Evolutionary conservation across 305 asterid genomes (phyloP), one percentile per base, ranked within the genome.

Genomic region (Andrographis paniculata): DNA sequence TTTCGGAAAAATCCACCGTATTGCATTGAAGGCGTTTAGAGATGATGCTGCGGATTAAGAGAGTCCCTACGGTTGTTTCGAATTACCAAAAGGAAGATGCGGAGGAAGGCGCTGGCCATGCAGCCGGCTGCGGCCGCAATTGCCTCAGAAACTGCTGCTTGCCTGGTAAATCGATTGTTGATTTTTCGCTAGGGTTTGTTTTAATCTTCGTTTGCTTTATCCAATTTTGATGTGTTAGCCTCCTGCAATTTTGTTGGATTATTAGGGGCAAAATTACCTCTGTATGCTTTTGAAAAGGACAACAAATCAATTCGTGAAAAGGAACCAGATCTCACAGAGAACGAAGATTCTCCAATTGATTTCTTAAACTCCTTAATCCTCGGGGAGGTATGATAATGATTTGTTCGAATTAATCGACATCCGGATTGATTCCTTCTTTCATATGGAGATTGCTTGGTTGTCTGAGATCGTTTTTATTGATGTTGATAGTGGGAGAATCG

Each of bases 401-500:
- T 38, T 15, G 14, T 23, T 28, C 17, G 3, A 14, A 54, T 33
- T 62, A 11, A 45, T 39, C 11, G 7, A 15, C 9, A 14, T 12
- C 6, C 17, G 22, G 43, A 28, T 45, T 15, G 2, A 0, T 7
- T 30, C 33, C 33, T 35, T 12, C 1, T 20, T 45, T 24, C 42
- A 46, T 31, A n/a, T 10, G 14, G 28, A 35, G 24, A 5, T 42
- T 33, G 8, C 40, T 20, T 5, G 2, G 5, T 33, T 22, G 36
- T 17, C 18, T 50, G 17, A 11, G n/a, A n/a, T 28, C 60, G 60
- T 31, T 45, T 8, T 41, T 24, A 42, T 50, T 63, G 58, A 42
- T n/a, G n/a, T n/a, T 56, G 41, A 42, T 48, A 87, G 97, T 87
- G 97, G 97, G 97, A 87, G 80, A 91, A 84, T 23, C 94, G 97